Evolutionary conservation across 2,329 filamentous ascomycete species (phyloP), one percentile per base, ranked within the genome.

Genomic region (Monilinia polystroma): DNA sequence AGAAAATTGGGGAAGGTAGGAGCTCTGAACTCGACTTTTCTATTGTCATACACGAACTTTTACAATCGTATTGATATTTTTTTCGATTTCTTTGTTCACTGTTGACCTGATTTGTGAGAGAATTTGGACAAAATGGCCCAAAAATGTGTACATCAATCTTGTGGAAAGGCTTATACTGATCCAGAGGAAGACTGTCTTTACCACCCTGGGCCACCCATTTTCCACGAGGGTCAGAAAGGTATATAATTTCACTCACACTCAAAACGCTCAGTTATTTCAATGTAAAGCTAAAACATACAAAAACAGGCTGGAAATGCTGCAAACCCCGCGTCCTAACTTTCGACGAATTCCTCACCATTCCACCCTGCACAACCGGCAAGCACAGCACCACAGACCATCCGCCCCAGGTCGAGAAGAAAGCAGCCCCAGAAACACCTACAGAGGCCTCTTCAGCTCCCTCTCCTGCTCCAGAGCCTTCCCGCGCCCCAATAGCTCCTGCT

Each of bases 141-240:
- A 75, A 98, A 96, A 82, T 99, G 95, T 79, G 92, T 97, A 67
- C 95, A 97, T 82, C 93, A 96, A 80, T 93, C 93, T 78, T 99
- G 95, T 80, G 92, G 90, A 75, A 98, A 97, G 84, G 79, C 83
- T 71, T 98, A 92, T 79, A 88, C 88, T 59, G 90, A 97, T 78
- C 80, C 88, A 12, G 87, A 92, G 53, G 94, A 97, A 78, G 84
- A 88, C 72, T 99, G 95, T 81, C 81, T 87, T 73, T 98, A 97
- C 81, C 95, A 99, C 80, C 92, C 94, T 54, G 93, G 93, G 66
- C 92, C 93, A 71, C 95, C 95, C 56, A 84, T 95, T 77, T 99
- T 99, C 79, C 95, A 98, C 78, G 95, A 99, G 81, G 95, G 95
- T 69, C 94, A 97, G 81, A 98, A 99, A 88, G 95, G 94, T 97